These are phyloP conservation scores for Coprinopsis sp. DNA, from an alignment of 768 basidiomycete species.

Conservation along the genomic window DNA sequence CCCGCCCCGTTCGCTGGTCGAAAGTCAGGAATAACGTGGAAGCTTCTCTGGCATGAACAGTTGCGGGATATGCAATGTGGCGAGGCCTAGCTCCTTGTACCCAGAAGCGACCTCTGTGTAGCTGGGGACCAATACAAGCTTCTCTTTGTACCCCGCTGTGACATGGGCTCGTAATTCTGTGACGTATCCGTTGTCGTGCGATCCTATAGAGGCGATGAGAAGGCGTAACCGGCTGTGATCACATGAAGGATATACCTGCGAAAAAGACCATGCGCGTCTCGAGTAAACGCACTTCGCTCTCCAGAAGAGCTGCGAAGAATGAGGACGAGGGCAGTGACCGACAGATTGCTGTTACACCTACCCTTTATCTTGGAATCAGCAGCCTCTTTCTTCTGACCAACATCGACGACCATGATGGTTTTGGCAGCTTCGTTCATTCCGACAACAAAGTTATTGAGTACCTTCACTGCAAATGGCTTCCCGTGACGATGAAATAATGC, in stretches of 20 bases:
- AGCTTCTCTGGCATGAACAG: constrained; percentile 60
- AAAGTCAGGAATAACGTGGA: too few species aligned
- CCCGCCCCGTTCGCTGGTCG: too few species aligned
- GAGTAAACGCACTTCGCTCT: too few species aligned
- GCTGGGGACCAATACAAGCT: constrained; percentile 59
- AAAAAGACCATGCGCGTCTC: not conserved
- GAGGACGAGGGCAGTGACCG: too few species aligned
- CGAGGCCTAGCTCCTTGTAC: constrained; percentile 52
- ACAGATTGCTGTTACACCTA: constrained; percentile 23
- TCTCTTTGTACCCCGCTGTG: constrained; percentile 59
- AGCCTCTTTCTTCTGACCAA: constrained; percentile 66
- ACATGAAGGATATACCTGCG: not conserved
- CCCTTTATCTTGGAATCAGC: constrained; percentile 77
- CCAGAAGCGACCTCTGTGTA: constrained; percentile 58
- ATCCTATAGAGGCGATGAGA: constrained; percentile 35
- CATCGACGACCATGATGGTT: constrained; percentile 65
- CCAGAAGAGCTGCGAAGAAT: too few species aligned
- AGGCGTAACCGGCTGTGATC: not conserved
- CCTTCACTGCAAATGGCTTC: constrained; percentile 29
- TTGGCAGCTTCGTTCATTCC: constrained; percentile 69
- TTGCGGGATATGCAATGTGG: constrained; percentile 48
- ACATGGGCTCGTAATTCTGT: constrained; percentile 56
- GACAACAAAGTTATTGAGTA: constrained; percentile 58
- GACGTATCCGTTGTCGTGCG: constrained; percentile 71
- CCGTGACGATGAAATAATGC: constrained; percentile 43